Percentiles rank a stretch among this genome's conserved stretches.
Conservation (phyloP, 1,284 basidiomycete genomes). For the Fomes fomentarius region DNA sequence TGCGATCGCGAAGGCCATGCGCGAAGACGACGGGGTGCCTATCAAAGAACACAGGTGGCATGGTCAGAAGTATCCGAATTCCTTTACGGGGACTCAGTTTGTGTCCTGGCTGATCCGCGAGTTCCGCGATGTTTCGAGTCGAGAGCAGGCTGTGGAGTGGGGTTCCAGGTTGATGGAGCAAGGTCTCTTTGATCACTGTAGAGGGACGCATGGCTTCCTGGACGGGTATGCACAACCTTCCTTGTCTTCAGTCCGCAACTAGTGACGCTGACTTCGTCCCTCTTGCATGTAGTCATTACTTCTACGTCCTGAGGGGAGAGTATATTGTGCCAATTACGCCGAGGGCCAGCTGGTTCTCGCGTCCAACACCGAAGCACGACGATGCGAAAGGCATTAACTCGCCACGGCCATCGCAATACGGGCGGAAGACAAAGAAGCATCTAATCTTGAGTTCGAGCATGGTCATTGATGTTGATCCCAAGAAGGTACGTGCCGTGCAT, state of each 20-base stretch:
- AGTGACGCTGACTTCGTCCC: not conserved
- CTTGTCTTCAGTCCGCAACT: slow-evolving; percentile 2
- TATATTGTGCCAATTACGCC: slow-evolving; percentile 72
- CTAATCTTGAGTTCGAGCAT: slow-evolving; percentile 86
- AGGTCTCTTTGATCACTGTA: slow-evolving; percentile 84
- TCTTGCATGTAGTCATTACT: slow-evolving; percentile 67
- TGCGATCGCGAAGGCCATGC: slow-evolving; percentile 77
- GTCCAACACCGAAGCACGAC: slow-evolving; percentile 40
- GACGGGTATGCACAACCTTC: slow-evolving; percentile 66
- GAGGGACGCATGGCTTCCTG: slow-evolving; percentile 77
- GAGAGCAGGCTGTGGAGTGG: slow-evolving; percentile 81
- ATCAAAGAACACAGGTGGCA: slow-evolving; percentile 85
- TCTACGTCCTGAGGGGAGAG: slow-evolving; percentile 82
- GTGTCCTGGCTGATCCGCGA: slow-evolving; percentile 87
- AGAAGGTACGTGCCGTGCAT: slow-evolving; percentile 51
- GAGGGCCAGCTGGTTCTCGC: slow-evolving; percentile 62
- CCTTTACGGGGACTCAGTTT: slow-evolving; percentile 86
- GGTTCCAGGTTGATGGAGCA: slow-evolving; percentile 75
- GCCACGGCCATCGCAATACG: slow-evolving; percentile 42
- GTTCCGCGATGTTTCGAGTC: slow-evolving; percentile 81
- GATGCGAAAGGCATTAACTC: slow-evolving; percentile 42
- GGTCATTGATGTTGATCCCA: slow-evolving; percentile 85
- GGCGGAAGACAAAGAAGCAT: slow-evolving; percentile 57
- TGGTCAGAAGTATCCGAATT: slow-evolving; percentile 65
- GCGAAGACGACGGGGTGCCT: slow-evolving; percentile 74